Base-by-base conservation (phyloP, 1,284 basidiomycete species). In the Singerocomus inundabilis region DNA sequence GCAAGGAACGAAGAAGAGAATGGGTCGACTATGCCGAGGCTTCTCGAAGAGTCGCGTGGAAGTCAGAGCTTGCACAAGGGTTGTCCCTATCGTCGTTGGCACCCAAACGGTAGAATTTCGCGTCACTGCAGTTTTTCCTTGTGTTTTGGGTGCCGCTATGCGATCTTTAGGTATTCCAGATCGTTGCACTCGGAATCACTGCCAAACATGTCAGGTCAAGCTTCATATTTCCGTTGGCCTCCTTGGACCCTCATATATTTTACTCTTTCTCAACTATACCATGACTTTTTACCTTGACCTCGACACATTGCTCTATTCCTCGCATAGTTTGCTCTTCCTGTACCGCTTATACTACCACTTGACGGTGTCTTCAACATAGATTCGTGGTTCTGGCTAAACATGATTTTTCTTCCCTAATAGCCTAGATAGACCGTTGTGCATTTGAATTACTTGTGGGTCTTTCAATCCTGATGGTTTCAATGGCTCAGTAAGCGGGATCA, bases 1-100 rank as follows among this genome's bases (percentile, higher is more conserved):
- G 78, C 60, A 75, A 81, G 56, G 88, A 91, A 72, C 80, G 88
- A 53, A 74, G 74, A 65, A 73, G 88, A 61, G 88, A 91, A 72
- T 91, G 88, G 88, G 88, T 91, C 60, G 88, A 90, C 68, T 91
- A 84, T 60, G 78, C 82, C 45, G 89, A 91, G 71, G 88, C 89
- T 16, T 70, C 82, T 56, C 71, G 75, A 60, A 74, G 89, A 57
- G 66, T 91, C 41, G 77, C 82, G 53, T 91, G 89, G 89, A 91
- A 91, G 65, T 70, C 77, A 11, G 89, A 91, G 71, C 77, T 91
- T 45, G 80, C 80, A 16, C 84, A 88, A 67, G 89, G 81, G 43
- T 72, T 88, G 49, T 74, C 76, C 61, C 73, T 85, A 36, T 88
- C 82, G 35, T 81, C 86, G 16, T 71, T 90, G 51, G 85, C 86